Base-by-base conservation (phyloP, 176 grass and related monocot genomes). In the Eremochloa ophiuroides region DNA sequence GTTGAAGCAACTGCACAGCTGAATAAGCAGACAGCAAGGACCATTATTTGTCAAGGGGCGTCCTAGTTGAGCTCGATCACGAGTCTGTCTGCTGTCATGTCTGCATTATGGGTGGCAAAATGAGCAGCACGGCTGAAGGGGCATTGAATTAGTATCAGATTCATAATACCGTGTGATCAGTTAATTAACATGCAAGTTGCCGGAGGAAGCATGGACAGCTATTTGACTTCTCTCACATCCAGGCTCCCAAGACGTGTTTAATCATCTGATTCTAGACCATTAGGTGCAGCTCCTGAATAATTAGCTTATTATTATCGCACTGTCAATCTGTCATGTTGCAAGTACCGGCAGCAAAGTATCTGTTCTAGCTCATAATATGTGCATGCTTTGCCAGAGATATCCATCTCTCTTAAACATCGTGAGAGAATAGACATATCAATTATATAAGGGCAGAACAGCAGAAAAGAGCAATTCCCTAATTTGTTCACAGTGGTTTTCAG, bases 11-110 rank as follows among this genome's bases (percentile, higher is more conserved):
- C 59, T 78, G 40, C 40, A 64, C 8, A 65, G n/a, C 40, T 64
- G 60, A 78, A 65, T 12, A 7, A 31, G 76, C 76, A 78, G 76
- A 78, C 76, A 65, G 3, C 16, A 65, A 64, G 60, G 47, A 48
- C 64, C 10, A 33, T 55, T 55, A n/a, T 55, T 46, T 64, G 17
- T 44, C 58, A 27, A 62, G 38, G 28, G 40, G 37, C 38, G 22
- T 77, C 55, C 23, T 43, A 44, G 26, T 23, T 48, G 9, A 65
- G 8, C 76, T 78, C 34, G 60, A 22, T 65, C 34, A 78, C 1
- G 17, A 63, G 26, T 60, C 60, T 65, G 53, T 58, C n/a, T 58
- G 76, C 76, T 78, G 56, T 77, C 60, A 65, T 78, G 76, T 47
- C 60, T 47, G 40, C 17, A 4, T 15, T 78, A 64, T 64, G 10